These are phyloP conservation scores for Fulvia fulva DNA, from an alignment of 2,329 filamentous ascomycete species.

Conservation along the genomic window DNA sequence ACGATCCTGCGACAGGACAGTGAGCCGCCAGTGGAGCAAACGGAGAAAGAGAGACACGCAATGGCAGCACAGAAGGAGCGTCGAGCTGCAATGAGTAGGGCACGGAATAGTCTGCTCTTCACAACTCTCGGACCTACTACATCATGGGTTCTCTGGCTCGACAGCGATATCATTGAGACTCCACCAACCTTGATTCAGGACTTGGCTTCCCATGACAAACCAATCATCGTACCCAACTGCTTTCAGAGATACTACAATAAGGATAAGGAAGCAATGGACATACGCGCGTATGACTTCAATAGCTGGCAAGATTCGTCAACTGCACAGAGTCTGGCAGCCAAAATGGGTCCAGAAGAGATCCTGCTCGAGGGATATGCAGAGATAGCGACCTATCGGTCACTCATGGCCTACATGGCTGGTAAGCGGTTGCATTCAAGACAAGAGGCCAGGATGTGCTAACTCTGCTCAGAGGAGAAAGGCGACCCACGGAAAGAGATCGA, in stretches of 20 bases:
- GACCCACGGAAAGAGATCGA: constrained; percentile 46
- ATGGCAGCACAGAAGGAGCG: constrained; percentile 83
- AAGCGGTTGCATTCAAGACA: constrained; percentile 25
- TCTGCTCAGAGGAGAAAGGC: constrained; percentile 25
- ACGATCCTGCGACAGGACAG: constrained; percentile 95
- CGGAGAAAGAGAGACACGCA: constrained; percentile 86
- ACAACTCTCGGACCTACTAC: constrained; percentile 87
- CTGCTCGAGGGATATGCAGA: constrained; percentile 89
- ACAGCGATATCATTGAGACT: constrained; percentile 86
- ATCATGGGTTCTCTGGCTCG: constrained; percentile 96
- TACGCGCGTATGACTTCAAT: constrained; percentile 93
- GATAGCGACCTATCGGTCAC: constrained; percentile 82
- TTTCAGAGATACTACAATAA: constrained; percentile 73
- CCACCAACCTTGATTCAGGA: constrained; percentile 85
- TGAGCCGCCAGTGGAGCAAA: constrained; percentile 75
- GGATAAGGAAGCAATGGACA: constrained; percentile 67
- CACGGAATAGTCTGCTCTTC: constrained; percentile 90
- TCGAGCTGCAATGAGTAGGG: constrained; percentile 85
- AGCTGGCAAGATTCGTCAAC: constrained; percentile 89
- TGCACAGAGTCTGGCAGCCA: constrained; percentile 68
- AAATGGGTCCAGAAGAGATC: constrained; percentile 89
- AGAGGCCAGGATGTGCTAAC: neutral
- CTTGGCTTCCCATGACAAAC: constrained; percentile 78
- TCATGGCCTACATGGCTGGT: constrained; percentile 81
- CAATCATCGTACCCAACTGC: constrained; percentile 93